Evolutionary conservation across 2,329 filamentous ascomycete genomes (phyloP).

Genomic region (Claviceps pazoutovae): DNA sequence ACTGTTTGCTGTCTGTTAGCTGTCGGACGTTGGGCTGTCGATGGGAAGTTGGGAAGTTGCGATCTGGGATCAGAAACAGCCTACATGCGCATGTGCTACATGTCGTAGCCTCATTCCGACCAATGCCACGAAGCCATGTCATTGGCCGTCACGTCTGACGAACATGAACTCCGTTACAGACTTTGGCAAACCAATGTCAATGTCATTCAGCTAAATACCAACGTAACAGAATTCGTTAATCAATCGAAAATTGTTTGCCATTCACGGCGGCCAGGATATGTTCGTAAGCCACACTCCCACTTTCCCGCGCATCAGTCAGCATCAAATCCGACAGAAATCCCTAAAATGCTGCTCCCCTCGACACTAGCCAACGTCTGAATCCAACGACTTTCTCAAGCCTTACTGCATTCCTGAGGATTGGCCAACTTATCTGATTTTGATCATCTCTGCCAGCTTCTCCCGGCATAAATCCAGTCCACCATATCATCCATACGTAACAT

Average conservation of each 20-base stretch:
- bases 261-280: not conserved
- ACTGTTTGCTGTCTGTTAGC: not conserved
- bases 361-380: not conserved
- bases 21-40: not conserved
- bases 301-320: not conserved
- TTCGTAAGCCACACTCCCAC: conserved; percentile 1
- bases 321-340: not conserved
- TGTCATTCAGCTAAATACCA: not conserved
- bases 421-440: not conserved
- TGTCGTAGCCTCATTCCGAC: not conserved
- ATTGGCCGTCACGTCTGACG: not conserved
- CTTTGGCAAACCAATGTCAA: not conserved
- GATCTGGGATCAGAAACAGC: conserved; percentile 5
- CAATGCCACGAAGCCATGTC: not conserved
- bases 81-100: not conserved
- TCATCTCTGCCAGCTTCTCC: not conserved
- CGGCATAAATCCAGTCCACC: not conserved
- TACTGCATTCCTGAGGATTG: not conserved
- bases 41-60: conserved; percentile 1
- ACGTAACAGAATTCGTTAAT: not conserved
- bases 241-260: conserved; percentile 1
- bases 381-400: not conserved
- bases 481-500: not conserved
- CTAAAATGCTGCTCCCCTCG: not conserved
- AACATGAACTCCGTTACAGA: not conserved